phyloP scores from a whole-genome alignment of 345 rosid genomes.

The Rhodamnia argentea region DNA sequence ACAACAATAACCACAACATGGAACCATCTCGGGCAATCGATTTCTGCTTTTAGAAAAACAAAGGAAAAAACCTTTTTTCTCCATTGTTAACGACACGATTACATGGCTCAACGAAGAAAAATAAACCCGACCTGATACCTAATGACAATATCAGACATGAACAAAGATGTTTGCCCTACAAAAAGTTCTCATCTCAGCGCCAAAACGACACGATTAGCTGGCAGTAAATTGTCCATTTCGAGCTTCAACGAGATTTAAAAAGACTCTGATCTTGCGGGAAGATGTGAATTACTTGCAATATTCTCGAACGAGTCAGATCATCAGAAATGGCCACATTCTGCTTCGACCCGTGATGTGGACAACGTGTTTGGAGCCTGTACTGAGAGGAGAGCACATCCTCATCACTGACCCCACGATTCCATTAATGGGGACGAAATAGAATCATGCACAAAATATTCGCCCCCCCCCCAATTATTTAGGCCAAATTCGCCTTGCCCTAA shows the following conservation, averaged over 20 bases:
- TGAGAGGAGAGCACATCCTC: neutral
- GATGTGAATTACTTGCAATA: neutral
- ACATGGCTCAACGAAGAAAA: neutral
- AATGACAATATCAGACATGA: neutral
- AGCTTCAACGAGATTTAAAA: neutral
- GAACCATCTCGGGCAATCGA: neutral
- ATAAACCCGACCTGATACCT: neutral
- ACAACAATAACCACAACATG: neutral
- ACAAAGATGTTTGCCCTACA: neutral
- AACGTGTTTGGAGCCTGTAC: neutral
- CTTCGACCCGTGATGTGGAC: neutral
- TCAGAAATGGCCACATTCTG: neutral
- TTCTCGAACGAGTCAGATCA: neutral
- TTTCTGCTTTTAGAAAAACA: too few species aligned
- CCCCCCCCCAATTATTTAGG: neutral
- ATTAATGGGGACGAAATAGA: slow-evolving; percentile 2
- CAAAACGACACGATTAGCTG: neutral
- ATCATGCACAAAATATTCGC: neutral
- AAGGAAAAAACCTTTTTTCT: neutral
- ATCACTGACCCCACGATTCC: neutral
- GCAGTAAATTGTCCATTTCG: neutral
- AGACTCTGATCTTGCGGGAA: neutral
- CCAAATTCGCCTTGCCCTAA: neutral
- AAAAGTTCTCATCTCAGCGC: neutral
- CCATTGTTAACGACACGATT: neutral